Evolutionary conservation across 2,329 filamentous ascomycete genomes (phyloP), one percentile per base, ranked within the genome.

Genomic region (Botrytis fabae): DNA sequence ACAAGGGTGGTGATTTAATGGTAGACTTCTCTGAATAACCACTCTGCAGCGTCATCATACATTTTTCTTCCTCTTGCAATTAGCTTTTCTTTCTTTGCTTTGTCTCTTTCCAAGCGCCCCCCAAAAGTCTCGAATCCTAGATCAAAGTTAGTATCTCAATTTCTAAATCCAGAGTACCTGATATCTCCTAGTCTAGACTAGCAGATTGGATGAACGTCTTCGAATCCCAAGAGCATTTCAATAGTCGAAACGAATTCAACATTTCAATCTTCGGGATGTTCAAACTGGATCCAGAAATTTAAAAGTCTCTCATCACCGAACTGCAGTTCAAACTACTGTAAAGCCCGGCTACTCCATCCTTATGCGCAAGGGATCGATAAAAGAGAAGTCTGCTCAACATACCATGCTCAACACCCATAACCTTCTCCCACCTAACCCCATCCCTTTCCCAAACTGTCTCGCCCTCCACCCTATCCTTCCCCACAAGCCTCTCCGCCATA

Each of bases 401-500:
- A 70, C 71, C 71, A 70, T 73, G 71, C 48, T 63, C 44, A 42
- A 54, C 71, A 1, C 64, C 62, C 35, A 66, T 28, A 59, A 71
- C 22, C n/a, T 73, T 73, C 42, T 72, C 69, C 73, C 62, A 68
- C 22, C 73, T 64, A 1, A 72, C 22, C 38, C 61, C 72, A 69
- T 72, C 63, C 40, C 32, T 62, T 46, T 72, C 73, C 62, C 69
- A 66, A 25, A 46, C 54, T 16, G 42, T 8, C 51, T 71, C 73
- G 0, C 62, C 68, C 38, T 73, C 71, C 22, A 42, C 42, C 38
- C 70, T 72, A 38, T 65, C 72, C 44, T 35, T 69, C 4, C 69
- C 75, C 6, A 57, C 74, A 61, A 78, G 69, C 25, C 57, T 69
- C 70, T 74, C 73, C n/a, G 73, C 75, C 74, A 78, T 76, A 18